These are phyloP conservation scores for Kodamaea kakaduensis DNA, from an alignment of 805 yeast genomes.

Conservation along the genomic window DNA sequence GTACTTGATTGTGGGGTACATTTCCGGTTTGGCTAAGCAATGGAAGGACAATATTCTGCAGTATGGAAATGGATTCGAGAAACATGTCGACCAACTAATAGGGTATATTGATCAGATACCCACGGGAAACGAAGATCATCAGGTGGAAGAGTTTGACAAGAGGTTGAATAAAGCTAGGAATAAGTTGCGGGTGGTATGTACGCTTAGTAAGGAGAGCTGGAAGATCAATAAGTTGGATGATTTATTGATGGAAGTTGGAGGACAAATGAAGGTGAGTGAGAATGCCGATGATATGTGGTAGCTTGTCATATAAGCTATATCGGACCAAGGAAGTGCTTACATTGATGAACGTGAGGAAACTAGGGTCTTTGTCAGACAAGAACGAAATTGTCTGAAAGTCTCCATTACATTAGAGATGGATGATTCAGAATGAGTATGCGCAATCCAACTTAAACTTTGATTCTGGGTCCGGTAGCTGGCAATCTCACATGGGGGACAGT, in stretches of 20 bases:
- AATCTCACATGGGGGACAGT: too few relatives aligned
- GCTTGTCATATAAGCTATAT: conserved; percentile 1
- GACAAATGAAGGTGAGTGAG: conserved; percentile 33
- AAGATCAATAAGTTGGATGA: conserved; percentile 30
- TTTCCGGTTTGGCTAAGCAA: conserved; percentile 45
- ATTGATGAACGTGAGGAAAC: too few relatives aligned
- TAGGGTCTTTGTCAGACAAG: too few relatives aligned
- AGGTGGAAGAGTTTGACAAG: conserved; percentile 54
- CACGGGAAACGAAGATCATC: conserved; percentile 45
- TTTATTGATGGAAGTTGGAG: conserved; percentile 36
- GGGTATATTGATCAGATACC: conserved; percentile 18
- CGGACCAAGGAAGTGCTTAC: too few relatives aligned
- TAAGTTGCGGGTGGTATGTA: conserved; percentile 52
- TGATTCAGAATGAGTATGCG: too few relatives aligned
- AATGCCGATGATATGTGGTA: conserved; percentile 44
- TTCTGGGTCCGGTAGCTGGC: too few relatives aligned
- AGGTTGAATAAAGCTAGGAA: conserved; percentile 53
- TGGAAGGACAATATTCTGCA: conserved; percentile 24
- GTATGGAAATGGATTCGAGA: conserved; percentile 16
- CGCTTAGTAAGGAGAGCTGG: conserved; percentile 26
- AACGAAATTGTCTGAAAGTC: too few relatives aligned
- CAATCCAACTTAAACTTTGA: too few relatives aligned
- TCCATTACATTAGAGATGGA: too few relatives aligned
- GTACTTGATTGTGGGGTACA: conserved; percentile 65
- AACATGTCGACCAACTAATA: conserved; percentile 28